phyloP scores from a whole-genome alignment of 768 basidiomycete genomes.

The Termitomyces sp. region DNA sequence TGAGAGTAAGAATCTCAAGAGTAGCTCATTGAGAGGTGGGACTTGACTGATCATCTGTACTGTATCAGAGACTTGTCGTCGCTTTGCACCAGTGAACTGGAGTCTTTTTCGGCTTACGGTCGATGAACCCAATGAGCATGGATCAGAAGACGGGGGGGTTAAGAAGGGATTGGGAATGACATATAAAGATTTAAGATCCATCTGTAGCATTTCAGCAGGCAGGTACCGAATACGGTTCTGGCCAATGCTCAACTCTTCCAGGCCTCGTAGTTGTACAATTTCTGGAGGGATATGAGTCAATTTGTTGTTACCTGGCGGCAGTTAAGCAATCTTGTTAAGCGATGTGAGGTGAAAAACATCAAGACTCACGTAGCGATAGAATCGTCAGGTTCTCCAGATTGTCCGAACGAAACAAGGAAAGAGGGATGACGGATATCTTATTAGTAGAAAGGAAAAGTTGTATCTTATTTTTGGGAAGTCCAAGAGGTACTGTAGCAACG shows the following conservation, averaged over 20 bases:
- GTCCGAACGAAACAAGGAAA: constrained; percentile 38
- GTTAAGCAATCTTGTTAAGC: constrained; percentile 12
- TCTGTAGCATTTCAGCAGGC: constrained; percentile 58
- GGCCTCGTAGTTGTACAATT: constrained; percentile 44
- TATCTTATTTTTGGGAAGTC: constrained; percentile 42
- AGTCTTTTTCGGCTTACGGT: constrained; percentile 2
- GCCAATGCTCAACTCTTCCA: constrained; percentile 57
- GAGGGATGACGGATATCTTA: constrained; percentile 46
- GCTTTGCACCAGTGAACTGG: neutral
- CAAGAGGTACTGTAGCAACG: constrained; percentile 24
- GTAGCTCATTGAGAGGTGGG: constrained; percentile 28
- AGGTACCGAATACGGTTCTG: constrained; percentile 54
- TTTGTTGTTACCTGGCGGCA: constrained; percentile 47
- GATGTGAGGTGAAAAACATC: neutral
- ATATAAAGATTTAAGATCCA: constrained; percentile 42
- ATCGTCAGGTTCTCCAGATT: constrained; percentile 50
- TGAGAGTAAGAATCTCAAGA: constrained; percentile 27
- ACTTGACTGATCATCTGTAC: constrained; percentile 14
- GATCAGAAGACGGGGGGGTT: constrained; percentile 13
- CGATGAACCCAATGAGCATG: constrained; percentile 7
- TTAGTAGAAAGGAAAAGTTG: constrained; percentile 55
- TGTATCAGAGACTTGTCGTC: constrained; percentile 22
- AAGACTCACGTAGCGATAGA: constrained; percentile 54
- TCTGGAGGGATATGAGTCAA: constrained; percentile 58
- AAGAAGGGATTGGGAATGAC: constrained; percentile 62